Percentiles rank a stretch among this genome's conserved stretches.
Conservation (phyloP, 768 basidiomycete species). For the Tulasnella sp. region DNA sequence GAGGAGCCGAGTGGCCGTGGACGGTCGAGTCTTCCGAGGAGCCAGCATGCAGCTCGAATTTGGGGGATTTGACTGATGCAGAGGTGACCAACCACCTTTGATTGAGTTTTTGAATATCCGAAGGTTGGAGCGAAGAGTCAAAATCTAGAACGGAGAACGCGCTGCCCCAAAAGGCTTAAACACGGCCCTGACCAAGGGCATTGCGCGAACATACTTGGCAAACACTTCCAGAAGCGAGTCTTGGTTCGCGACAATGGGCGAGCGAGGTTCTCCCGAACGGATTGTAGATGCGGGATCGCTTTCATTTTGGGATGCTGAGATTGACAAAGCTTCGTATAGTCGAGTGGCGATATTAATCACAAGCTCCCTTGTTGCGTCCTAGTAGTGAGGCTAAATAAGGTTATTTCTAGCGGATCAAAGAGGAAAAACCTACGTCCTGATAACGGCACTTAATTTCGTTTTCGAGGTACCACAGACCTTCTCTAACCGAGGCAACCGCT, state of each 20-base stretch:
- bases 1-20: not conserved
- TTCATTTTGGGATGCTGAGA: not conserved
- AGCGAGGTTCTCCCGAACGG: not conserved
- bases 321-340: not conserved
- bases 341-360: not conserved
- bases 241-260: not conserved
- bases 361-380: not conserved
- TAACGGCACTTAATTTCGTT: not conserved
- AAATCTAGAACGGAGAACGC: not conserved
- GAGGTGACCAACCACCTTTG: not conserved
- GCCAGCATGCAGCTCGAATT: constrained; percentile 11
- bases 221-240: not conserved
- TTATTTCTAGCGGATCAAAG: not conserved
- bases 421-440: not conserved
- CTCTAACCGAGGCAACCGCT: not conserved
- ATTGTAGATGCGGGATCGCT: not conserved
- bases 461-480: not conserved
- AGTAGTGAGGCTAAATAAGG: not conserved
- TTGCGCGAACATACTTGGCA: not conserved
- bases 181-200: not conserved
- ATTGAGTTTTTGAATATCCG: not conserved
- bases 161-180: not conserved
- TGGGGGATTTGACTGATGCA: constrained; percentile 5
- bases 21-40: constrained; percentile 12
- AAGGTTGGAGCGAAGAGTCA: not conserved